These are phyloP conservation scores for Solanum arcanum DNA, from an alignment of 257 asterid species.

Conservation along the genomic window DNA sequence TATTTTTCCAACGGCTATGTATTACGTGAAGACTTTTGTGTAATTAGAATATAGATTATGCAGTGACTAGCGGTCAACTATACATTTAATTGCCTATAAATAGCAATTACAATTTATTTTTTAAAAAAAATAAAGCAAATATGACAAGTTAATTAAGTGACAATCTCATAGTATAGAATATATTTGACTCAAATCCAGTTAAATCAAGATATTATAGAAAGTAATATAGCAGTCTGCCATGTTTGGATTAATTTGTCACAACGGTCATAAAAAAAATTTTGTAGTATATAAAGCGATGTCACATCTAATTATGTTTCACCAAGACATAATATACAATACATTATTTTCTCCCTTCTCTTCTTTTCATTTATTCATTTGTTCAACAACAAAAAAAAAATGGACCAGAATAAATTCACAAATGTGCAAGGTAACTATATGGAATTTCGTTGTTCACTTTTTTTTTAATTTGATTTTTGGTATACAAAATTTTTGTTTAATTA, in stretches of 20 bases:
- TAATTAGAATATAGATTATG: background rate
- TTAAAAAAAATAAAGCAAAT: background rate
- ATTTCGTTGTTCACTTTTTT: background rate
- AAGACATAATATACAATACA: conserved; percentile 26
- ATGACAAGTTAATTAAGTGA: too few relatives aligned
- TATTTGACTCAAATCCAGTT: background rate
- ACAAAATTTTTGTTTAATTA: background rate
- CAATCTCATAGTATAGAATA: background rate
- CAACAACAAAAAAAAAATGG: conserved; percentile 18
- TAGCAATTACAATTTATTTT: background rate
- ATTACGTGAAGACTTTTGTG: background rate
- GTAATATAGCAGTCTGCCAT: background rate
- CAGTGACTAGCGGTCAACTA: background rate
- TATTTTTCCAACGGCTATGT: background rate
- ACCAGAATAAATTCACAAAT: conserved; percentile 25
- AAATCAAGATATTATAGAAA: background rate
- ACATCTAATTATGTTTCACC: background rate
- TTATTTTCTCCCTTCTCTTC: background rate
- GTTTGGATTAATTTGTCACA: conserved; percentile 17
- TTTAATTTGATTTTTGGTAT: background rate
- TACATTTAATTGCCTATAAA: background rate
- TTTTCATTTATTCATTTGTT: background rate
- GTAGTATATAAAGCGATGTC: conserved; percentile 5
- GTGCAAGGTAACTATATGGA: conserved; percentile 35
- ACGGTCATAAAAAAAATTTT: conserved; percentile 39